These are phyloP conservation scores for Hsuehochloa calcarea DNA, from an alignment of 176 grass and related monocot species.

Conservation along the genomic window DNA sequence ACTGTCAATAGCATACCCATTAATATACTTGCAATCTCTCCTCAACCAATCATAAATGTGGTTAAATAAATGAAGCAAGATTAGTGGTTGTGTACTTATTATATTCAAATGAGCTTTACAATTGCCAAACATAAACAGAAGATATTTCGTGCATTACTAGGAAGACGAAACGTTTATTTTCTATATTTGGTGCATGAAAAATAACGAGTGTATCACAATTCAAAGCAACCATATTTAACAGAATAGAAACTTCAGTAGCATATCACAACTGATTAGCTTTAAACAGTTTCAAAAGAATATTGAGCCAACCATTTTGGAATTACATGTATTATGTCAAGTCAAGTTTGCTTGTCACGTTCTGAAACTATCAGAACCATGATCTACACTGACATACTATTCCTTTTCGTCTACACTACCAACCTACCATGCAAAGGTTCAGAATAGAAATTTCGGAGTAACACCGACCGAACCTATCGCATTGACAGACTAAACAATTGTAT, in stretches of 20 bases:
- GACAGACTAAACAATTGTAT: background rate
- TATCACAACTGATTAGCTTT: background rate
- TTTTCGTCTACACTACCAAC: background rate
- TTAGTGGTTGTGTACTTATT: background rate
- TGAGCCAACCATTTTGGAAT: background rate
- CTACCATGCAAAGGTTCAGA: background rate
- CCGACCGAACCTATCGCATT: background rate
- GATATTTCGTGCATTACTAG: background rate
- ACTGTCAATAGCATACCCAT: slow-evolving; percentile 47
- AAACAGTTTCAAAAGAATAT: background rate
- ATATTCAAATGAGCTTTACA: background rate
- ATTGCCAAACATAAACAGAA: background rate
- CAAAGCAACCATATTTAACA: background rate
- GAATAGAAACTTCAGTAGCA: background rate
- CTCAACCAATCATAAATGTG: background rate
- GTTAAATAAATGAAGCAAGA: background rate
- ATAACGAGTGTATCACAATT: background rate
- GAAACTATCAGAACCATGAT: background rate
- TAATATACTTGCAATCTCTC: background rate
- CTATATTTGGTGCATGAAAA: background rate
- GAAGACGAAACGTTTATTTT: background rate
- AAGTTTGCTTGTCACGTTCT: background rate
- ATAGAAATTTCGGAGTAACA: background rate
- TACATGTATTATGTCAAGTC: background rate
- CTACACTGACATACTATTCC: background rate